Evolutionary conservation across 345 rosid species (phyloP), one percentile per base, ranked within the genome.

Genomic region (Chamaenerion angustifolium): DNA sequence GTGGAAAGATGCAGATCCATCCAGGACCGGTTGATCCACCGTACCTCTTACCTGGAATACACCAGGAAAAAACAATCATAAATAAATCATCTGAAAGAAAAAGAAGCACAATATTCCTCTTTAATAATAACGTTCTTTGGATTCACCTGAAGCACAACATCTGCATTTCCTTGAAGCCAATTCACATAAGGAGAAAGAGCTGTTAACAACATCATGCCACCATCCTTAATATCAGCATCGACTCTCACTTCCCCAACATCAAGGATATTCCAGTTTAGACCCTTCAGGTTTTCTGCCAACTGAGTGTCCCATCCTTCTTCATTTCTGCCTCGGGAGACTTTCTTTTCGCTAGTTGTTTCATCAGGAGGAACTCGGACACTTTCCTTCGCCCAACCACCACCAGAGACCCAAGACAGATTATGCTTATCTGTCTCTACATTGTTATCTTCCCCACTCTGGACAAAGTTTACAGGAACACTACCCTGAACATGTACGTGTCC

Each of bases 401-500:
- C 85, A 70, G 94, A 80, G 16, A 72, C 63, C 82, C 73, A 79
- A 51, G 72, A 53, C 66, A 77, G 62, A 60, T 74, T 68, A 37
- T 48, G 68, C 67, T 56, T 69, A 59, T 85, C 84, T 56, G 65
- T 61, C 63, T 83, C 87, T 17, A 51, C 51, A 64, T 70, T 79
- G 67, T 78, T 89, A 55, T 80, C 93, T 55, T 83, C 94, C 21
- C 57, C 68, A 63, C 71, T 83, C 60, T 76, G 92, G 16, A 76
- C 77, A 54, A 90, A 79, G 45, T 62, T 80, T 61, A 90, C 71
- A 44, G 98, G 98, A 59, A 90, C 76, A 71, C 96, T 90, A 53
- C 98, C 98, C 72, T 90, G 93, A 63, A 90, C 58, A 64, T 90
- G 93, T 25, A 90, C 98, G 65, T 90, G 93, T n/a, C 98, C 98